These are phyloP conservation scores for Alternaria ethzedia DNA, from an alignment of 2,329 filamentous ascomycete species.

Conservation along the genomic window DNA sequence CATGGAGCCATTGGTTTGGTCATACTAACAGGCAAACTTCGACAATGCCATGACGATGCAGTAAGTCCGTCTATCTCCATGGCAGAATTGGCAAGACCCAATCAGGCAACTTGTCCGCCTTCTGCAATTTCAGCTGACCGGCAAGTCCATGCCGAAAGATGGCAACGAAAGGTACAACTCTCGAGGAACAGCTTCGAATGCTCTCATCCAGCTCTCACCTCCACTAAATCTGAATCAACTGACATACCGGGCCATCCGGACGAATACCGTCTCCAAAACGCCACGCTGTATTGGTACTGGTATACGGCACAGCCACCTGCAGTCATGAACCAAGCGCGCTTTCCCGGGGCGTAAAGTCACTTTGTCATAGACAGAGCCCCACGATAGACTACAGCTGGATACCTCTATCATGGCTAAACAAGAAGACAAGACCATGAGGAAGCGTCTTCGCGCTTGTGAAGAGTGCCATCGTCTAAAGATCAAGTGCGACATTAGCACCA, in stretches of 20 bases:
- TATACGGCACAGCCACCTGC: neutral
- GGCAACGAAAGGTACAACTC: neutral
- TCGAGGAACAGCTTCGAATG: neutral
- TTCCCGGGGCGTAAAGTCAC: neutral
- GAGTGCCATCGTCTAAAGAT: conserved; percentile 40
- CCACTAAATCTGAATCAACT: neutral
- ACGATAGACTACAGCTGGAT: neutral
- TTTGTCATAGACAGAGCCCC: conserved; percentile 5
- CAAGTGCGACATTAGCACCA: conserved; percentile 34
- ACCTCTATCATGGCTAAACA: neutral
- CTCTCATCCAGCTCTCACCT: neutral
- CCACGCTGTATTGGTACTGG: neutral
- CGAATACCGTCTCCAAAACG: neutral
- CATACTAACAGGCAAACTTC: neutral
- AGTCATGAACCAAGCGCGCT: conserved; percentile 2
- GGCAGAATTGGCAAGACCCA: neutral
- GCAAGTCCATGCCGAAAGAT: neutral
- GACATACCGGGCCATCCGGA: neutral
- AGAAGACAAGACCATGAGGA: conserved; percentile 19
- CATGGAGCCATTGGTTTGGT: neutral
- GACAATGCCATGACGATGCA: neutral
- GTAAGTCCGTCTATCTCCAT: neutral
- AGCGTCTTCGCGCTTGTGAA: conserved; percentile 36
- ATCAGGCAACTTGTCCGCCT: neutral
- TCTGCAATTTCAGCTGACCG: neutral